These are phyloP conservation scores for Theobroma cacao DNA, from an alignment of 345 rosid species.

Conservation along the genomic window DNA sequence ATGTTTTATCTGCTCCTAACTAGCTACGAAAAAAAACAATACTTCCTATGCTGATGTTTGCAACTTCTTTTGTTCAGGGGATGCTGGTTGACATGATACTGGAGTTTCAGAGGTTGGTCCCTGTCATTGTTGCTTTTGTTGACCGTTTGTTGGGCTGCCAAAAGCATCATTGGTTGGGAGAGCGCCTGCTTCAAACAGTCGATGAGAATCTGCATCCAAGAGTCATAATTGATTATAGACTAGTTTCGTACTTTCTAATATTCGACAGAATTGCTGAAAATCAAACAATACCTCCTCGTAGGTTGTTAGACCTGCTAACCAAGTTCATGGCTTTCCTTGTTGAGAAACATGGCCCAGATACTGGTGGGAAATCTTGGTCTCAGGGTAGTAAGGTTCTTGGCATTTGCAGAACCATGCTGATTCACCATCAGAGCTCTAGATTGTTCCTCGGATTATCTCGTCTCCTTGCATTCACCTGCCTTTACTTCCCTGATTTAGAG, in stretches of 20 bases:
- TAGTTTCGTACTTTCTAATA: conserved; percentile 72
- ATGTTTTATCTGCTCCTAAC: conserved; percentile 1
- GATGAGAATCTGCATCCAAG: conserved; percentile 70
- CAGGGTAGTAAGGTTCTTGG: conserved; percentile 91
- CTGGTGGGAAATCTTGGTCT: conserved; percentile 80
- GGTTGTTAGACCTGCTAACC: conserved; percentile 61
- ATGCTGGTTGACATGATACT: conserved; percentile 74
- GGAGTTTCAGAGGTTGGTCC: conserved; percentile 68
- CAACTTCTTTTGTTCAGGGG: conserved; percentile 42
- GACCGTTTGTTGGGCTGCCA: conserved; percentile 68
- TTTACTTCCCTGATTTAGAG: conserved; percentile 91
- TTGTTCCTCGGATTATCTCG: conserved; percentile 77
- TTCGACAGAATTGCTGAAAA: conserved; percentile 77
- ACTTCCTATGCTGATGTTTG: conserved; percentile 14
- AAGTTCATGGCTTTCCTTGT: conserved; percentile 65
- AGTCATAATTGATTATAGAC: conserved; percentile 46
- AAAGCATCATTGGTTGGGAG: conserved; percentile 81
- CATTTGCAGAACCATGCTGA: conserved; percentile 81
- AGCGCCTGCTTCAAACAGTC: conserved; percentile 69
- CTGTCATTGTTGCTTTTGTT: conserved; percentile 61
- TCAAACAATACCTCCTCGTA: conserved; percentile 66
- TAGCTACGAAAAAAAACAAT: not conserved
- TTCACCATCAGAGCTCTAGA: conserved; percentile 83
- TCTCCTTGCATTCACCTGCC: conserved; percentile 83
- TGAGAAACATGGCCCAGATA: conserved; percentile 58